Evolutionary conservation across 306 rosid species (phyloP), one percentile per base, ranked within the genome.

Genomic region (Citrullus amarus): DNA sequence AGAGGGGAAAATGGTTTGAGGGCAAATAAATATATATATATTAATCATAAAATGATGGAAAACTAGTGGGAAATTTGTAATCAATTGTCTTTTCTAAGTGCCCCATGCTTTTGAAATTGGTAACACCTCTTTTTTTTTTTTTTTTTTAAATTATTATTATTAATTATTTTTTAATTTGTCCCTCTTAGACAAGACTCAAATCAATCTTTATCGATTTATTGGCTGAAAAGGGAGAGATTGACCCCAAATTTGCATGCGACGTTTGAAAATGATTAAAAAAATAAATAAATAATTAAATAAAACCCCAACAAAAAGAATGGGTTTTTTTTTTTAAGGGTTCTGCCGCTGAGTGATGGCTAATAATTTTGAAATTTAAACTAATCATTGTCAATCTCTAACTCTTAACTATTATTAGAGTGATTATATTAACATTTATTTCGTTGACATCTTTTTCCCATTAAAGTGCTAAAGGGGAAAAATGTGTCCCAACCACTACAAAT

Each of bases 241-340:
- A 70, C 76, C 56, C 56, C 4, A 28, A 70, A 22, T 70, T 70
- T 70, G 76, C 76, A 70, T 70, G 76, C 76, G 22, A 22, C 22
- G 34, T 70, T 70, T 70, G 57, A 70, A 48, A 1, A 48, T 25
- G 28, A 48, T 46, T 46, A 2, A 2, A 48, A 48, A 22, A 22
- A 22, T 22, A 22, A 22, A 22, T 22, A 22, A 22, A 22, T 22
- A 22, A 22, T 22, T 22, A 22, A 46, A 46, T 46, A 3, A 38
- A 69, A 46, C 41, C 3, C 9, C 30, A 44, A 44, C 36, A 20
- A 20, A 70, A 70, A 69, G 7, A n/a, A 39, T 12, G 25, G 15
- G 7, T 4, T n/a, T 41, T 16, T 4, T n/a, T 41, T 16, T 34
- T 68, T 10, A 4, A 41, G 18, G 75, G 75, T 2, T 43, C 55